phyloP scores from a whole-genome alignment of 2,329 filamentous ascomycete genomes.

The Seiridium cupressi region DNA sequence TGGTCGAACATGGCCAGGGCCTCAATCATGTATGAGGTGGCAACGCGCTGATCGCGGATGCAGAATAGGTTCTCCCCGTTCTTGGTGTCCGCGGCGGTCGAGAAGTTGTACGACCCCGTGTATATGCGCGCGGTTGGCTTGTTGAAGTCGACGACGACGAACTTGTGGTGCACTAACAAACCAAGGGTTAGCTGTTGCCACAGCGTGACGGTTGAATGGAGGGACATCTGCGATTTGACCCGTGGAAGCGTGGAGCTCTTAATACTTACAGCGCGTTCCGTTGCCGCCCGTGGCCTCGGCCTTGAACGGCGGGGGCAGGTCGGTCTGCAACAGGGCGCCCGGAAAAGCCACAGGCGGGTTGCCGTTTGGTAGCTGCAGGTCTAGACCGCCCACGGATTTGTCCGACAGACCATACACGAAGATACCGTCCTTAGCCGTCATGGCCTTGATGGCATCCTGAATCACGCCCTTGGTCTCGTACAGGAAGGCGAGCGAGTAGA shows the following conservation, averaged over 20 bases:
- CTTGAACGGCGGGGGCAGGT: not conserved
- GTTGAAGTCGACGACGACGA: slow-evolving; percentile 4
- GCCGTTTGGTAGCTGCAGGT: not conserved
- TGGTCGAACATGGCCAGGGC: slow-evolving; percentile 4
- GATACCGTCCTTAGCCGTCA: not conserved
- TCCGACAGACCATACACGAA: slow-evolving; percentile 1
- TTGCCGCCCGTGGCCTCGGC: slow-evolving; percentile 5
- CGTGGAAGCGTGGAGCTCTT: too few relatives aligned
- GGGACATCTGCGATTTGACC: too few relatives aligned
- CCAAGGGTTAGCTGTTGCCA: too few relatives aligned
- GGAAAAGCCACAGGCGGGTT: slow-evolving; percentile 2
- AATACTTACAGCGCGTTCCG: not conserved
- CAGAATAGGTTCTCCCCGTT: slow-evolving; percentile 4
- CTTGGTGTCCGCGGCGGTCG: not conserved
- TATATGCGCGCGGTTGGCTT: slow-evolving; percentile 1
- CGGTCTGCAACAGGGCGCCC: not conserved
- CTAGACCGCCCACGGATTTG: slow-evolving; percentile 1
- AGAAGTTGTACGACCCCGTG: slow-evolving; percentile 3
- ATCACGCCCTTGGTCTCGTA: slow-evolving; percentile 1
- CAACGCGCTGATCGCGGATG: not conserved
- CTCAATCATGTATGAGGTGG: slow-evolving; percentile 2
- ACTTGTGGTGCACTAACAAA: not conserved
- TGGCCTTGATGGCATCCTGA: not conserved
- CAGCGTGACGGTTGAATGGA: too few relatives aligned
- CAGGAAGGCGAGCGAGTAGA: slow-evolving; percentile 1